phyloP scores from a whole-genome alignment of 192 early-diverging fungal genomes.

The Coemansia sp. region DNA sequence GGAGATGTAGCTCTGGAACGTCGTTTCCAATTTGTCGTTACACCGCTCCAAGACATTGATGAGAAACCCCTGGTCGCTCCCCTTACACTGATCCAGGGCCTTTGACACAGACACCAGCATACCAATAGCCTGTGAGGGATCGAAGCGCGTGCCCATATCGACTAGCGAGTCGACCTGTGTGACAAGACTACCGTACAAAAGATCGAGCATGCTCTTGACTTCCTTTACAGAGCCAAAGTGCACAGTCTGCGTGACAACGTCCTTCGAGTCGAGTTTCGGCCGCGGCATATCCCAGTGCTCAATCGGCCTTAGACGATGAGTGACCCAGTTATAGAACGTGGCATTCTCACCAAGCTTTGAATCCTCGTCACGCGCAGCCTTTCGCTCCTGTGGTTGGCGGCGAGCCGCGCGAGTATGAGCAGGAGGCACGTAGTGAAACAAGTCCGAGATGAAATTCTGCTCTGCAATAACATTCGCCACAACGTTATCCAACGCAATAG shows the following conservation, averaged over 20 bases:
- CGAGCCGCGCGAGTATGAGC: constrained; percentile 38
- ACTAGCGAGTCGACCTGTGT: constrained; percentile 71
- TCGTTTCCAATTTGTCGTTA: constrained; percentile 59
- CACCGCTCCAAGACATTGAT: constrained; percentile 67
- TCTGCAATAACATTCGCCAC: constrained; percentile 72
- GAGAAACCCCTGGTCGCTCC: constrained; percentile 71
- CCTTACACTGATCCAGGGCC: constrained; percentile 64
- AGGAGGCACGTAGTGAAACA: constrained; percentile 69
- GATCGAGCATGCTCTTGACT: constrained; percentile 74
- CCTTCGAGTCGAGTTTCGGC: constrained; percentile 41
- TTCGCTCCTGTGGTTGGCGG: background rate
- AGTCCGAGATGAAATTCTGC: constrained; percentile 89
- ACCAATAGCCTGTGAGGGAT: constrained; percentile 71
- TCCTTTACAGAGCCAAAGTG: constrained; percentile 53
- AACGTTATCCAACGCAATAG: constrained; percentile 51
- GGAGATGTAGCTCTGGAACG: constrained; percentile 81
- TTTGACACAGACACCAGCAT: constrained; percentile 84
- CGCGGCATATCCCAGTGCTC: constrained; percentile 40
- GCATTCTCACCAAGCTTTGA: constrained; percentile 28
- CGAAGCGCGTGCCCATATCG: constrained; percentile 74
- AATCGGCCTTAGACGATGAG: constrained; percentile 36
- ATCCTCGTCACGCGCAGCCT: constrained; percentile 5
- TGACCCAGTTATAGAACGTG: constrained; percentile 53
- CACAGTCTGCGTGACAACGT: constrained; percentile 39
- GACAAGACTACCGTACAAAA: constrained; percentile 71